Conservation (phyloP, 306 rosid genomes). For the Ormosia semicastrata region DNA sequence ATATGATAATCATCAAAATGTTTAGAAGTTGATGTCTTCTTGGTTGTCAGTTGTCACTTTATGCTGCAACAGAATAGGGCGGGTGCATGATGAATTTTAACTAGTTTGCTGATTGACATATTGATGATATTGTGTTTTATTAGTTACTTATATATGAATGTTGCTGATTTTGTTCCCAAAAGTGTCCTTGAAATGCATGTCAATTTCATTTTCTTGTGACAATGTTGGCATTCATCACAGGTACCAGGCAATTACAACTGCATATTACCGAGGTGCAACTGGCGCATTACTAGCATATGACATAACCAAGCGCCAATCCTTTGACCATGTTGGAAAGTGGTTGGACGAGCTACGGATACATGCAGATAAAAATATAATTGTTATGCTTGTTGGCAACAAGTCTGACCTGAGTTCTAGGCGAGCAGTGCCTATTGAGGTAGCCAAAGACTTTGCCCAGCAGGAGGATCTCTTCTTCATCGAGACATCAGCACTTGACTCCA, state of each 20-base stretch:
- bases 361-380: conserved; percentile 69
- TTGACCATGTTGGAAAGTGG: conserved; percentile 81
- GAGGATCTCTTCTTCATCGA: conserved; percentile 84
- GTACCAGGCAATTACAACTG: conserved; percentile 95
- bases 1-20: background rate
- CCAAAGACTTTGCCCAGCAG: conserved; percentile 71
- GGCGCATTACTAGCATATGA: conserved; percentile 94
- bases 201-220: conserved; percentile 21
- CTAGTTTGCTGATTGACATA: background rate
- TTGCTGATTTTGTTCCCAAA: background rate
- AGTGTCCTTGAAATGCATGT: background rate
- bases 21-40: background rate
- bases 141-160: background rate
- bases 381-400: conserved; percentile 94
- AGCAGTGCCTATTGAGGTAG: conserved; percentile 71
- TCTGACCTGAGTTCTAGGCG: conserved; percentile 71
- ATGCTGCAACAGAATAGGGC: background rate
- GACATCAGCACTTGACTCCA: conserved; percentile 91
- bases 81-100: background rate
- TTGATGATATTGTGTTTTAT: background rate
- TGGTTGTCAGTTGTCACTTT: background rate
- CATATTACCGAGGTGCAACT: conserved; percentile 92
- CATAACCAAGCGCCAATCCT: conserved; percentile 70
- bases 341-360: conserved; percentile 75
- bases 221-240: conserved; percentile 45